phyloP scores from a whole-genome alignment of 495 filamentous ascomycete species.

The Podospora bellae-mahoneyi region DNA sequence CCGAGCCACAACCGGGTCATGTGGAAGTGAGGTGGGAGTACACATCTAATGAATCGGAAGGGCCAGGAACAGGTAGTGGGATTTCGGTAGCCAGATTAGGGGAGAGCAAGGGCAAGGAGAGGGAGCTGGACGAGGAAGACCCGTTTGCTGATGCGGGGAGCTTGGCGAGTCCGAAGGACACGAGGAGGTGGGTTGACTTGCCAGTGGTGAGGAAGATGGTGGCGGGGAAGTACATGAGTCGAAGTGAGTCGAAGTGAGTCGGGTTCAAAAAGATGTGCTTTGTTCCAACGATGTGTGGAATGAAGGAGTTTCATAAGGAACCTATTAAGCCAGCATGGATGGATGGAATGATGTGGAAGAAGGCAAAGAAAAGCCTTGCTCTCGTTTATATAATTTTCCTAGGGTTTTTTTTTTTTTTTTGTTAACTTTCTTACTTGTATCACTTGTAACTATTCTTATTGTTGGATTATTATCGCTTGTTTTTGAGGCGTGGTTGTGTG shows the following conservation, averaged over 20 bases:
- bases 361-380: neutral
- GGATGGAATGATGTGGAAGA: neutral
- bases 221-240: conserved; percentile 77
- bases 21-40: conserved; percentile 82
- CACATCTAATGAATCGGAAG: conserved; percentile 44
- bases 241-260: conserved; percentile 25
- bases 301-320: neutral
- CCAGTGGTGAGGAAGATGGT: conserved; percentile 67
- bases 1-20: conserved; percentile 68
- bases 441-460: conserved; percentile 10
- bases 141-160: conserved; percentile 44
- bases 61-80: conserved; percentile 53
- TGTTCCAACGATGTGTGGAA: conserved; percentile 6
- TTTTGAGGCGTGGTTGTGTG: neutral
- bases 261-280: neutral
- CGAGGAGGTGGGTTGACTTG: conserved; percentile 67
- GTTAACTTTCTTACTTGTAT: neutral
- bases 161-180: conserved; percentile 34
- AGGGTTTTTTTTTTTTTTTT: neutral
- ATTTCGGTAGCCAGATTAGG: conserved; percentile 56
- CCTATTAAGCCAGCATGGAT: neutral
- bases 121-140: conserved; percentile 41
- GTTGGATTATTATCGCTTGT: neutral
- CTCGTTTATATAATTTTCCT: conserved; percentile 1
- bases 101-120: conserved; percentile 37